Percentiles rank a stretch among this genome's conserved stretches.
phyloP scores from a whole-genome alignment of 352 stramenopile genomes.

The Globisporangium paroecandrum region DNA sequence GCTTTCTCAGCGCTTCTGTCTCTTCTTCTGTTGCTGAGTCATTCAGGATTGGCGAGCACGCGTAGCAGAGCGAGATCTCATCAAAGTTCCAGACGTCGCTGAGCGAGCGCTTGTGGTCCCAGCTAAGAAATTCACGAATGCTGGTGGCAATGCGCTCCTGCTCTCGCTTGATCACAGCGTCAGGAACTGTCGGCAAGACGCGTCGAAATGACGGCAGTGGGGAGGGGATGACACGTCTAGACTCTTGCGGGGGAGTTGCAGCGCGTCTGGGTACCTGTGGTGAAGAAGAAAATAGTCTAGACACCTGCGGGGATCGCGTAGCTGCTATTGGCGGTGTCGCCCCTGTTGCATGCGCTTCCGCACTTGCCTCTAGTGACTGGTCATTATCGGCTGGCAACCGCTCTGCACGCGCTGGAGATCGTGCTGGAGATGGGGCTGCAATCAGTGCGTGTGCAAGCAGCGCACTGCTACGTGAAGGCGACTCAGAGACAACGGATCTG shows the following conservation, averaged over 20 bases:
- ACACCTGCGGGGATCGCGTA: neutral
- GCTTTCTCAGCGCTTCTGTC: neutral
- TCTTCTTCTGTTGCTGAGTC: neutral
- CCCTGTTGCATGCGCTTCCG: neutral
- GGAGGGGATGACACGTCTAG: neutral
- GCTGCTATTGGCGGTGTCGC: neutral
- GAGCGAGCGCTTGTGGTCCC: conserved; percentile 12
- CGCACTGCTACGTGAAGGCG: neutral
- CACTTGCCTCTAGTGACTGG: neutral
- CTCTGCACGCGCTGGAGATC: neutral
- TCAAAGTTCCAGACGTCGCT: conserved; percentile 24
- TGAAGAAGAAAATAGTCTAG: neutral
- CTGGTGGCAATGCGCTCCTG: conserved; percentile 6
- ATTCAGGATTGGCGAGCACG: conserved; percentile 8
- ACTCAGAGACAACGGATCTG: neutral
- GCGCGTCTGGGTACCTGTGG: neutral
- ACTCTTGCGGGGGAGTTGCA: neutral
- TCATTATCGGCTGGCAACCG: neutral
- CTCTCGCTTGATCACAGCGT: conserved; percentile 18
- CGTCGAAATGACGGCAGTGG: neutral
- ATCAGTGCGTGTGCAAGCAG: neutral
- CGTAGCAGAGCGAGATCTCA: conserved; percentile 17
- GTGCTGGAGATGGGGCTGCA: neutral
- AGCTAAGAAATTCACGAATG: conserved; percentile 18
- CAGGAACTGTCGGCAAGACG: neutral